Percentiles rank a stretch among this genome's conserved stretches.
Conservation (phyloP, 176 grass and related monocot species). For the Phragmites australis region DNA sequence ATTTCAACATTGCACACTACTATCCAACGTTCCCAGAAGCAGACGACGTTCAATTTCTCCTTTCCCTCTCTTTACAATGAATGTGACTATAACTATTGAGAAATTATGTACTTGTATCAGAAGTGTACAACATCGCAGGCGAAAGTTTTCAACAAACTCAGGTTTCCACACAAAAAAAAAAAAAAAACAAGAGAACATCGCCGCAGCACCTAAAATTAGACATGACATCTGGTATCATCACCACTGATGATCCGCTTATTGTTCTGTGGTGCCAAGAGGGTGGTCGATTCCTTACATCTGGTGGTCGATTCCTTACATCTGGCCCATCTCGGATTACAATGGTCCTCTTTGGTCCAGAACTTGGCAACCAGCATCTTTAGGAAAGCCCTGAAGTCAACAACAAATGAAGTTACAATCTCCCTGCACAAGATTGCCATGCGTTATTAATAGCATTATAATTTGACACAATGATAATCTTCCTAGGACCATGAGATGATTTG, state of each 20-base stretch:
- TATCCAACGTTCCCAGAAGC: conserved; percentile 15
- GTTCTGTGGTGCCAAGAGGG: conserved; percentile 58
- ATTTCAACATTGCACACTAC: background rate
- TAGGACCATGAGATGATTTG: conserved; percentile 20
- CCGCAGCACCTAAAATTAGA: conserved; percentile 35
- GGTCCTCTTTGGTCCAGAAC: conserved; percentile 65
- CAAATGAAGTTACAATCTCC: conserved; percentile 86
- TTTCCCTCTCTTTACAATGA: conserved; percentile 49
- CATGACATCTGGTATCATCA: conserved; percentile 49
- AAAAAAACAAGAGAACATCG: background rate
- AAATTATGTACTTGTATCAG: conserved; percentile 45
- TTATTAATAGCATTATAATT: conserved; percentile 20
- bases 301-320: conserved; percentile 71
- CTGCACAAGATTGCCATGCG: conserved; percentile 56
- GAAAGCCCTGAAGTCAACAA: conserved; percentile 92
- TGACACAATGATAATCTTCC: conserved; percentile 2
- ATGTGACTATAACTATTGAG: conserved; percentile 40
- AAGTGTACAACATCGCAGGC: conserved; percentile 8
- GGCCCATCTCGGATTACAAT: conserved; percentile 58
- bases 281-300: conserved; percentile 68
- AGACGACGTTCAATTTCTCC: conserved; percentile 8
- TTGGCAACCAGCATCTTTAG: conserved; percentile 77
- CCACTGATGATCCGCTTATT: conserved; percentile 56
- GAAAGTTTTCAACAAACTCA: background rate
- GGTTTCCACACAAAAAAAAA: conserved; percentile 7